phyloP scores from a whole-genome alignment of 208 protist genomes.

The Crithidia acanthocephali region DNA sequence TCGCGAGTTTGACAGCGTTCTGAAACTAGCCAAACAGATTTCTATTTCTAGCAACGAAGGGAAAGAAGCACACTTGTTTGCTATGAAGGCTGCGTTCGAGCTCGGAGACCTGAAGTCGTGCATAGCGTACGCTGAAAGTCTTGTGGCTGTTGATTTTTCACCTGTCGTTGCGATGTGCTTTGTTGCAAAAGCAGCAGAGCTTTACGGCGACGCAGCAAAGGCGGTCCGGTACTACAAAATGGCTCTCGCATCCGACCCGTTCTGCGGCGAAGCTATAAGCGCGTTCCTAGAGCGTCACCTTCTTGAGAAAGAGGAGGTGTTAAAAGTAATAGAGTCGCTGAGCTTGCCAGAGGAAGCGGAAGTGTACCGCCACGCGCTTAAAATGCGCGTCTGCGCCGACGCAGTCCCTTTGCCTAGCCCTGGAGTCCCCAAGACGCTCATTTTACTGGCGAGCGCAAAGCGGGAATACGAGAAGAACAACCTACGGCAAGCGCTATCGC shows the following conservation, averaged over 20 bases:
- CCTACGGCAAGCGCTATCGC: slow-evolving; percentile 62
- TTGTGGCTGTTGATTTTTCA: slow-evolving; percentile 27
- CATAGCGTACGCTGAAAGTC: slow-evolving; percentile 40
- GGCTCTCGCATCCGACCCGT: slow-evolving; percentile 71
- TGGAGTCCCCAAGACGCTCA: slow-evolving; percentile 50
- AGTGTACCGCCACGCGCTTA: slow-evolving; percentile 34
- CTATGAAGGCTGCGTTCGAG: slow-evolving; percentile 78
- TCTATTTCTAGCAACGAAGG: slow-evolving; percentile 3
- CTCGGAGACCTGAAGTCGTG: slow-evolving; percentile 69
- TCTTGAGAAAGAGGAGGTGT: slow-evolving; percentile 45
- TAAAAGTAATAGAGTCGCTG: slow-evolving; percentile 62
- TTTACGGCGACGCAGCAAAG: slow-evolving; percentile 58
- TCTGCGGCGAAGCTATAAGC: slow-evolving; percentile 72
- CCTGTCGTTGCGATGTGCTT: slow-evolving; percentile 73
- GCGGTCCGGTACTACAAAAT: slow-evolving; percentile 68
- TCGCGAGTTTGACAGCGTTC: slow-evolving; percentile 69
- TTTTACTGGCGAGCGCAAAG: slow-evolving; percentile 50
- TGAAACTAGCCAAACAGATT: slow-evolving; percentile 46
- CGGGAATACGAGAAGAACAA: slow-evolving; percentile 75
- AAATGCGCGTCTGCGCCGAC: slow-evolving; percentile 29
- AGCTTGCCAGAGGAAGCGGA: slow-evolving; percentile 52
- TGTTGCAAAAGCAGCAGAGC: slow-evolving; percentile 73
- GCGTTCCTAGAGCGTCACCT: slow-evolving; percentile 74
- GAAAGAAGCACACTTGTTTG: slow-evolving; percentile 26
- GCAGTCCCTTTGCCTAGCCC: slow-evolving; percentile 19